These are phyloP conservation scores for Arachnopeziza araneosa DNA, from an alignment of 2,329 filamentous ascomycete genomes.

Conservation along the genomic window DNA sequence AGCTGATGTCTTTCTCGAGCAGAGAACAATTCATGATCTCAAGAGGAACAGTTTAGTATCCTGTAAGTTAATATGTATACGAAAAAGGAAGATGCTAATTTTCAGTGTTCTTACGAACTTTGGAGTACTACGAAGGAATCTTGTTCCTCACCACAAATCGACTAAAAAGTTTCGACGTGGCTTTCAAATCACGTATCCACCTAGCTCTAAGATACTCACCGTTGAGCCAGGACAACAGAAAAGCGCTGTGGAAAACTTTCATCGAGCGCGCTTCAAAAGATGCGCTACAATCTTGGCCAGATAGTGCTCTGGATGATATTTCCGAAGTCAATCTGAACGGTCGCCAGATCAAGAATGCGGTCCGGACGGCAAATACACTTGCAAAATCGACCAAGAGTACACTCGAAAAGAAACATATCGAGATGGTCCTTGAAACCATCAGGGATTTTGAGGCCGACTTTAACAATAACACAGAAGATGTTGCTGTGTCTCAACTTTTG, in stretches of 20 bases:
- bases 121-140: conserved; percentile 38
- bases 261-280: background rate
- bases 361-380: conserved; percentile 15
- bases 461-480: too few species aligned
- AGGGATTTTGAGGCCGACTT: conserved; percentile 1
- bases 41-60: conserved; percentile 32
- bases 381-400: background rate
- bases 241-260: conserved; percentile 9
- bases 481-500: too few species aligned
- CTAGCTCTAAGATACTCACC: conserved; percentile 26
- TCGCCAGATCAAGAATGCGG: conserved; percentile 30
- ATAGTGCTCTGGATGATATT: conserved; percentile 2
- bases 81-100: background rate
- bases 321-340: conserved; percentile 22
- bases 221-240: conserved; percentile 4
- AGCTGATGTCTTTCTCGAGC: background rate
- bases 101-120: conserved; percentile 32
- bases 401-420: background rate
- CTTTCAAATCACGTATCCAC: conserved; percentile 33
- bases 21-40: conserved; percentile 6
- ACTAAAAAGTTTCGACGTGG: conserved; percentile 33
- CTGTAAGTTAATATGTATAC: conserved; percentile 2
- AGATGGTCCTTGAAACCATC: background rate
- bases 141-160: conserved; percentile 38
- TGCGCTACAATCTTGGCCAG: background rate